These are phyloP conservation scores for Ascocoryne sarcoides DNA, from an alignment of 2,329 filamentous ascomycete genomes.

Conservation along the genomic window DNA sequence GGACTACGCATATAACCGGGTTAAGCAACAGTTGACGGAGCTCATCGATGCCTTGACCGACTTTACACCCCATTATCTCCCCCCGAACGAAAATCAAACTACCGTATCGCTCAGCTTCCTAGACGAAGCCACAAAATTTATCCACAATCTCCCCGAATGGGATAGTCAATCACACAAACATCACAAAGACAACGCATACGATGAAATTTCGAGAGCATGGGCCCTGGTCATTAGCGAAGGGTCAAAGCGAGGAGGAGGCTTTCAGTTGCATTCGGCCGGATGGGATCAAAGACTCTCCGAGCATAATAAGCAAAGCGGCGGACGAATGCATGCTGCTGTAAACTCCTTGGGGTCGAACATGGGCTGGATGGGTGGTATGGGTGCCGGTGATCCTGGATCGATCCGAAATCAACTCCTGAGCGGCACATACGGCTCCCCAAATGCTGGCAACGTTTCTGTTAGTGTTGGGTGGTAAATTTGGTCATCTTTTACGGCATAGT, in stretches of 20 bases:
- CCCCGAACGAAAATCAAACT: conserved; percentile 80
- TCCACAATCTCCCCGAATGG: conserved; percentile 87
- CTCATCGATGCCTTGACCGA: conserved; percentile 86
- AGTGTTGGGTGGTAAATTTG: conserved; percentile 53
- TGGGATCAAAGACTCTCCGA: conserved; percentile 86
- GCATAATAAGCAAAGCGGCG: conserved; percentile 80
- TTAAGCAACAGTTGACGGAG: conserved; percentile 69
- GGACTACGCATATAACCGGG: conserved; percentile 91
- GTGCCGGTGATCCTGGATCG: conserved; percentile 39
- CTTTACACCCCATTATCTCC: conserved; percentile 91
- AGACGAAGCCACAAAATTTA: conserved; percentile 80
- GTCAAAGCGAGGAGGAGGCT: conserved; percentile 82
- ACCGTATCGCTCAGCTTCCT: conserved; percentile 78
- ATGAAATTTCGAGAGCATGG: conserved; percentile 93
- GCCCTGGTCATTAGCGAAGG: conserved; percentile 83
- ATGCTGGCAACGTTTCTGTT: conserved; percentile 34
- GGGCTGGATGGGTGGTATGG: conserved; percentile 60
- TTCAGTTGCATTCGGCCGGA: conserved; percentile 77
- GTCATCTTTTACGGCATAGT: too few relatives aligned
- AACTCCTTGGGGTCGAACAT: conserved; percentile 65
- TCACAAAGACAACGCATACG: conserved; percentile 91
- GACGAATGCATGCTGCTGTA: conserved; percentile 72
- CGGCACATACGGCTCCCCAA: conserved; percentile 48
- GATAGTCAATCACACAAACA: conserved; percentile 80
- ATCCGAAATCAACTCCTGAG: conserved; percentile 55